Evolutionary conservation across 2,329 filamentous ascomycete genomes (phyloP), one percentile per base, ranked within the genome.

Genomic region (Lecanosticta acicola): DNA sequence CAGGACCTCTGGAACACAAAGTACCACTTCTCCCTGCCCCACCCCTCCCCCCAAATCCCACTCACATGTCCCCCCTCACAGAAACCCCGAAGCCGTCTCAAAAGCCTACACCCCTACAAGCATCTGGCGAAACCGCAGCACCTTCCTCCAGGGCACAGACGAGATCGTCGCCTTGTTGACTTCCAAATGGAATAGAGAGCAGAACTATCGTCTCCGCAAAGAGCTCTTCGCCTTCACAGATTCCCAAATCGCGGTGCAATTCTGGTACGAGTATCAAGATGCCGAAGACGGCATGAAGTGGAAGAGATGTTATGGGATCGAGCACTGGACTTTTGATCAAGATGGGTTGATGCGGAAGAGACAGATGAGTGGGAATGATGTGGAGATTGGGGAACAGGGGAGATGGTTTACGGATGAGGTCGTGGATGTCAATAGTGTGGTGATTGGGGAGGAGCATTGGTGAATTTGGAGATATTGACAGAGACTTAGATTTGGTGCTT

Each of bases 1-100:
- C 88, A 94, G 63, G 79, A 87, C 63, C 72, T 83, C 2, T 94
- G 88, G 88, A 94, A 94, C 60, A 84, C 81, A 1, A 77, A 72
- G 84, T 87, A 66, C 55, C 70, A 49, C 32, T 35, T 37, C 37
- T 39, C 33, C 41, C 26, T 29, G 24, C 7, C 45, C 43, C 45
- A 46, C 26, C 50, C 7, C 16, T 17, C 4, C 19, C 24, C 34
- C 29, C 26, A 21, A 17, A 2, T n/a, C 10, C 32, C 4, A 20
- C 19, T 41, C 4, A 33, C 24, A 13, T 37, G 16, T 26, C 3
- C 32, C 21, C 5, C 4, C 36, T 5, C 26, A 19, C 36, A 87
- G 83, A 58, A 72, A 87, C 50, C 85, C 86, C 0, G 68, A 73
- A 3, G 68, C 67, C 1, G 75, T 93, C 24, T 80, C 85, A 41